Conservation (phyloP, 768 basidiomycete species). For the Suillus brevipes region DNA sequence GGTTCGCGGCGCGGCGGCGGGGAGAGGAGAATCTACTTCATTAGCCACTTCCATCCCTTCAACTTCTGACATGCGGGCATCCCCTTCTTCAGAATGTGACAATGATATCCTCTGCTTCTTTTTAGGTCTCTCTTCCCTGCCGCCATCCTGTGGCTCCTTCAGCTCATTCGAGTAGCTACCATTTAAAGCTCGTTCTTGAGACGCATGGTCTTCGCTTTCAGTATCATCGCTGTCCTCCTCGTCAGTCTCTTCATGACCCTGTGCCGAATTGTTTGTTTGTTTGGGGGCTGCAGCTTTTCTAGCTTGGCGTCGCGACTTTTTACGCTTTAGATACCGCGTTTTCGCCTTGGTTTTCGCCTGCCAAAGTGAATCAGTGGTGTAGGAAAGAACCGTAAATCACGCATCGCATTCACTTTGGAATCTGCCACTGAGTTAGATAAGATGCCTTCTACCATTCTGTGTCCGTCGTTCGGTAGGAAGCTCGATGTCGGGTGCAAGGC, state of each 20-base stretch:
- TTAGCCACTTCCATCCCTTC: background rate
- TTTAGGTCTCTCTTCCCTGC: slow-evolving; percentile 31
- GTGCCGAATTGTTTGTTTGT: slow-evolving; percentile 15
- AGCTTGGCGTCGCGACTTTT: slow-evolving; percentile 64
- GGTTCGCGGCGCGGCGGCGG: slow-evolving; percentile 17
- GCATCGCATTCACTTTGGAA: background rate
- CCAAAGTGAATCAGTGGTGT: background rate
- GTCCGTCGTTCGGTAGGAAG: background rate
- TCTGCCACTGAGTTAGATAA: background rate
- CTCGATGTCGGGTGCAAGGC: background rate
- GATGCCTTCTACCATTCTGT: background rate
- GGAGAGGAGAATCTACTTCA: background rate
- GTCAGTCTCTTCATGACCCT: background rate
- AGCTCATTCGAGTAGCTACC: slow-evolving; percentile 13
- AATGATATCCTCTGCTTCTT: slow-evolving; percentile 46
- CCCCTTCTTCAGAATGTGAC: slow-evolving; percentile 19
- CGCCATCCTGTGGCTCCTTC: slow-evolving; percentile 16
- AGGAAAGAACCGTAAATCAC: background rate
- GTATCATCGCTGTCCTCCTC: background rate
- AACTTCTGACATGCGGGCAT: slow-evolving; percentile 19
- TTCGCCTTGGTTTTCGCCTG: slow-evolving; percentile 72
- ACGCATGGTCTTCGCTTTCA: background rate
- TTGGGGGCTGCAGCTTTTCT: slow-evolving; percentile 34
- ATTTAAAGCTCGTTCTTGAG: background rate
- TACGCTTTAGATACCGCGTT: slow-evolving; percentile 69